Conservation (phyloP, 129 eudicot genomes). For the Artemisia annua region DNA sequence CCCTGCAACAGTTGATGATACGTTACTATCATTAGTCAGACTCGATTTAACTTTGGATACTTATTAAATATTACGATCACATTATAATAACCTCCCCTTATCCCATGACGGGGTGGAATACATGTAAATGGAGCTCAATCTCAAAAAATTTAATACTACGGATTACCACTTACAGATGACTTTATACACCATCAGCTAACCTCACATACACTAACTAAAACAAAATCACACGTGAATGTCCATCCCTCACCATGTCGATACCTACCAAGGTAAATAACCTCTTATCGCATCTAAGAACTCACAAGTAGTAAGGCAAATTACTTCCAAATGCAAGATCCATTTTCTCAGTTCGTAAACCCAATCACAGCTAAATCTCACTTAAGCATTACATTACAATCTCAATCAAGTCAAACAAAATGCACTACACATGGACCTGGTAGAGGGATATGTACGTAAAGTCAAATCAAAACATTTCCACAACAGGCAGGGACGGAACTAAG, state of each 20-base stretch:
- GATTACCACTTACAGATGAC: neutral
- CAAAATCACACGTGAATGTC: too few species aligned
- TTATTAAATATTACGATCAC: neutral
- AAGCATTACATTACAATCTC: neutral
- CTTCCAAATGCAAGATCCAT: neutral
- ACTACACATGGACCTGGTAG: neutral
- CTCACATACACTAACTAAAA: neutral
- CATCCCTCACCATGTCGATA: too few species aligned
- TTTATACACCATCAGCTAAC: too few species aligned
- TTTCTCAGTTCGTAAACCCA: neutral
- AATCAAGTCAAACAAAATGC: slow-evolving; percentile 4
- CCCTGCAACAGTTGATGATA: slow-evolving; percentile 46
- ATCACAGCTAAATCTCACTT: neutral
- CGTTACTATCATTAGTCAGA: slow-evolving; percentile 9
- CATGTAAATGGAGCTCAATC: neutral
- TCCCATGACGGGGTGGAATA: neutral
- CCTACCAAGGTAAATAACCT: too few species aligned
- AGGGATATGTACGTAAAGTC: too few species aligned
- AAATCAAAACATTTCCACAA: too few species aligned
- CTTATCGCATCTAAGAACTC: too few species aligned
- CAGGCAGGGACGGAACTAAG: too few species aligned
- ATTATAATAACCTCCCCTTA: slow-evolving; percentile 4
- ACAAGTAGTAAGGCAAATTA: neutral
- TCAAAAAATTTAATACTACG: neutral
- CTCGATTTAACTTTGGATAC: neutral